Conservation (phyloP, 805 yeast species). For the Starmerella davenportii region DNA sequence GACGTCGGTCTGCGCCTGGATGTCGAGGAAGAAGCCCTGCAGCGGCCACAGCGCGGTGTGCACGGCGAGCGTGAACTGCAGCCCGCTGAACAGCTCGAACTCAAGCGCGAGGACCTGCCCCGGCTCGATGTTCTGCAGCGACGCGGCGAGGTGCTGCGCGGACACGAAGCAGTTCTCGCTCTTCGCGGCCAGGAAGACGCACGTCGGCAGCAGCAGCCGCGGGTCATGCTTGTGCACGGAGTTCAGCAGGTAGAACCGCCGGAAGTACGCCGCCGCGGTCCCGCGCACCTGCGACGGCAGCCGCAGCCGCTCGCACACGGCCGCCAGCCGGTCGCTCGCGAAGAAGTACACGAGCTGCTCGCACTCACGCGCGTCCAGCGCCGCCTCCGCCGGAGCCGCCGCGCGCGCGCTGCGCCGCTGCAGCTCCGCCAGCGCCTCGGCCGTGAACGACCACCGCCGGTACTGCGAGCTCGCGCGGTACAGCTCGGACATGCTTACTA, state of each 20-base stretch:
- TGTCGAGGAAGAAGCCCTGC: conserved; percentile 88
- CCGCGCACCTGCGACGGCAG: conserved; percentile 79
- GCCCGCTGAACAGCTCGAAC: conserved; percentile 51
- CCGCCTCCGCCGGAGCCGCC: conserved; percentile 19
- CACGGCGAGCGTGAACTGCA: conserved; percentile 61
- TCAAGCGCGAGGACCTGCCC: conserved; percentile 56
- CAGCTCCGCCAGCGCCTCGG: conserved; percentile 33
- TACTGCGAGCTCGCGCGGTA: conserved; percentile 78
- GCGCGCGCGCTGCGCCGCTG: conserved; percentile 35
- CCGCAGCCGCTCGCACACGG: conserved; percentile 51
- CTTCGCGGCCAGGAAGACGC: conserved; percentile 81
- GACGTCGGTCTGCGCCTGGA: conserved; percentile 40
- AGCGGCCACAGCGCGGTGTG: conserved; percentile 81
- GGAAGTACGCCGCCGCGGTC: conserved; percentile 69
- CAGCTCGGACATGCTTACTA: conserved; percentile 73
- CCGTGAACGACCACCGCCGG: conserved; percentile 67
- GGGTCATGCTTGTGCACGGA: conserved; percentile 84
- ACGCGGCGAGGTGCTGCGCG: conserved; percentile 56
- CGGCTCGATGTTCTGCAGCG: conserved; percentile 39
- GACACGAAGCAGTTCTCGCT: conserved; percentile 81
- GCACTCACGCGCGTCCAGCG: conserved; percentile 56
- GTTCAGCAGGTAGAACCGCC: conserved; percentile 59
- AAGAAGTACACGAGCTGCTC: conserved; percentile 42
- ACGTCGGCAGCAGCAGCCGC: conserved; percentile 55
- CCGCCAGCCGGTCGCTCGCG: conserved; percentile 49